These are phyloP conservation scores for Nannizzia gypsea DNA, from an alignment of 2,329 filamentous ascomycete species.

Conservation along the genomic window DNA sequence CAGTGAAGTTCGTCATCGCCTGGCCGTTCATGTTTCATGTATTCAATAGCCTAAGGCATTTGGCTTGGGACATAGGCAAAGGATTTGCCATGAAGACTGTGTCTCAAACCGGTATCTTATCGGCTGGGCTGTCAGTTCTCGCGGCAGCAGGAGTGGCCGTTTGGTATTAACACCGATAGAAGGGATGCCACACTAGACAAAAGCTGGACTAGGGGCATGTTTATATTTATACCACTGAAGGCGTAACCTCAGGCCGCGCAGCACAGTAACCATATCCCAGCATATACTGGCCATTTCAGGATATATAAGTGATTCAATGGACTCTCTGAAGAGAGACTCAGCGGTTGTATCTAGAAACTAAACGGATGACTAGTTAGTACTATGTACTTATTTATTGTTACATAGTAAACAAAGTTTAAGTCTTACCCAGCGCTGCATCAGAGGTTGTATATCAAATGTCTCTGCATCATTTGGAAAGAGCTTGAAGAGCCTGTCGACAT, in stretches of 20 bases:
- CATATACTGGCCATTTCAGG: background rate
- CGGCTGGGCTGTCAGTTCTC: too few relatives aligned
- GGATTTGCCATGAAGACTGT: slow-evolving; percentile 3
- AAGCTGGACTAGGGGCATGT: too few relatives aligned
- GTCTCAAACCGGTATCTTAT: background rate
- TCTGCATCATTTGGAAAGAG: slow-evolving; percentile 6
- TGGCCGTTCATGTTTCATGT: slow-evolving; percentile 56
- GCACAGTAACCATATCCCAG: slow-evolving; percentile 1
- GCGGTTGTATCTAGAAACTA: slow-evolving; percentile 14
- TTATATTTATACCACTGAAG: background rate
- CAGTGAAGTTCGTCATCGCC: slow-evolving; percentile 47
- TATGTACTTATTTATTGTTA: too few relatives aligned
- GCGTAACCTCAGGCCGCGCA: slow-evolving; percentile 5
- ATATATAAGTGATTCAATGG: slow-evolving; percentile 9
- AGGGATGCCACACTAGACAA: too few relatives aligned
- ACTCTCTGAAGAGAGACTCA: slow-evolving; percentile 15
- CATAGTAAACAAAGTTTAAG: too few relatives aligned
- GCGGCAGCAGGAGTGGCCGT: too few relatives aligned
- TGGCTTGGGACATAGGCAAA: too few relatives aligned
- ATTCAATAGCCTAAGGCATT: too few relatives aligned
- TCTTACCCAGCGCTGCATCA: slow-evolving; percentile 14
- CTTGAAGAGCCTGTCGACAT: background rate
- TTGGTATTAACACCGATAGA: too few relatives aligned
- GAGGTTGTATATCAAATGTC: slow-evolving; percentile 9
- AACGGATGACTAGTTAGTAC: too few relatives aligned